phyloP scores from a whole-genome alignment of 2,329 filamentous ascomycete genomes.

The Ophiostoma fasciatum region DNA sequence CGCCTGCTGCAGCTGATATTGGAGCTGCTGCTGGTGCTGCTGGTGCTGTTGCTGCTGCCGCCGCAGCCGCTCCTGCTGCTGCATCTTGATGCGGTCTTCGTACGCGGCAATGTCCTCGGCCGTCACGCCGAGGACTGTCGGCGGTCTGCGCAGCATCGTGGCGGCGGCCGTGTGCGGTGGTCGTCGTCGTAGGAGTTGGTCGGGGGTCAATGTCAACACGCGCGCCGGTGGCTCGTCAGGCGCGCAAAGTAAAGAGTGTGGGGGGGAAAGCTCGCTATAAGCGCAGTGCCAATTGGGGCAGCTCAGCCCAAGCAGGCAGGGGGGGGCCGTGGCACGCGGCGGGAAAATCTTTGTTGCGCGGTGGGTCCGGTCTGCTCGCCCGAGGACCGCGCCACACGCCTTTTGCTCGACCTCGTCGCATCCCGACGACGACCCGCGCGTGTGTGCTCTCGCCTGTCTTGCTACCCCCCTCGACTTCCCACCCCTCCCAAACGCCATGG shows the following conservation, averaged over 20 bases:
- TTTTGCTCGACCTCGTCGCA: too few relatives aligned
- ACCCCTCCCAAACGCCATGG: conserved; percentile 6
- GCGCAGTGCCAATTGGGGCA: too few relatives aligned
- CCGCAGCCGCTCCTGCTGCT: conserved; percentile 4
- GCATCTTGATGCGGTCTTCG: conserved; percentile 39
- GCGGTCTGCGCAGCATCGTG: conserved; percentile 31
- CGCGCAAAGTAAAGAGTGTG: too few relatives aligned
- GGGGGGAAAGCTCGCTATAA: too few relatives aligned
- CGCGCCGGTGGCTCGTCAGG: neutral
- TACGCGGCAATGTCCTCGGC: conserved; percentile 56
- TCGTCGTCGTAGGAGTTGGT: neutral
- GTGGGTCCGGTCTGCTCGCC: neutral
- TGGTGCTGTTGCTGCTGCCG: conserved; percentile 1
- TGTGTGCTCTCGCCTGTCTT: too few relatives aligned
- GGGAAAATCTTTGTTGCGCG: conserved; percentile 10
- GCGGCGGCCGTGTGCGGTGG: neutral
- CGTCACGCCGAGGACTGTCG: conserved; percentile 54
- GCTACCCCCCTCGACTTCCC: neutral
- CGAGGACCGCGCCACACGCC: neutral
- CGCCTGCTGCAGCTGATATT: conserved; percentile 3
- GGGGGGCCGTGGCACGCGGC: conserved; percentile 1
- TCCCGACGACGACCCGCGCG: too few relatives aligned
- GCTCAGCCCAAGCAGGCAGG: too few relatives aligned
- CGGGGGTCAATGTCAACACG: conserved; percentile 2
- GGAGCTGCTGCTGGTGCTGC: conserved; percentile 4